Conservation (phyloP, 208 protist genomes). For the Crithidia bombi region DNA sequence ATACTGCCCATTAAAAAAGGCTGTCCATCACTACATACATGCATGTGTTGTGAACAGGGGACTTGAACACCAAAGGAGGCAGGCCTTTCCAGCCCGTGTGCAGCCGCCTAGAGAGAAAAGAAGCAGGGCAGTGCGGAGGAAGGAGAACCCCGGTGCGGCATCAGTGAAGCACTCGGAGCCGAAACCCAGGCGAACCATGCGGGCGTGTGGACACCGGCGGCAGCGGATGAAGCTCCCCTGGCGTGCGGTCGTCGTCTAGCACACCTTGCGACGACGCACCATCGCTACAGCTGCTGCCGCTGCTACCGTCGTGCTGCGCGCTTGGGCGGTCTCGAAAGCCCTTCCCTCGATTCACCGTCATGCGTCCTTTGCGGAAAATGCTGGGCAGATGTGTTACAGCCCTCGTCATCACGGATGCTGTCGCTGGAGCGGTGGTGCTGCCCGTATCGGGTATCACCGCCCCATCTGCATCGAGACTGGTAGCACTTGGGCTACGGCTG, state of each 20-base stretch:
- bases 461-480: not conserved
- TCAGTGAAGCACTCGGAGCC: constrained; percentile 7
- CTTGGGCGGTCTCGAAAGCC: no score
- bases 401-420: no score
- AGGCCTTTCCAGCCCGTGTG: no score
- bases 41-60: no score
- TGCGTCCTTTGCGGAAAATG: constrained; percentile 3
- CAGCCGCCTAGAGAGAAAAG: not conserved
- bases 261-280: not conserved
- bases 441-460: not conserved
- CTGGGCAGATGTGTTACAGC: constrained; percentile 2
- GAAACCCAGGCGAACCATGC: not conserved
- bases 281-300: not conserved
- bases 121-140: not conserved
- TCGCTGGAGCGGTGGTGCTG: not conserved
- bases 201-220: constrained; percentile 11
- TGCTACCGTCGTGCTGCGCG: not conserved
- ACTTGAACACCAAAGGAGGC: no score
- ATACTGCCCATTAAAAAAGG: no score
- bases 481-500: not conserved
- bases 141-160: not conserved
- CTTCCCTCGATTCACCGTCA: no score
- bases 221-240: constrained; percentile 8
- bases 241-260: not conserved
- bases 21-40: no score